Conservation (phyloP, 495 filamentous ascomycete genomes). For the Podospora fimiseda region DNA sequence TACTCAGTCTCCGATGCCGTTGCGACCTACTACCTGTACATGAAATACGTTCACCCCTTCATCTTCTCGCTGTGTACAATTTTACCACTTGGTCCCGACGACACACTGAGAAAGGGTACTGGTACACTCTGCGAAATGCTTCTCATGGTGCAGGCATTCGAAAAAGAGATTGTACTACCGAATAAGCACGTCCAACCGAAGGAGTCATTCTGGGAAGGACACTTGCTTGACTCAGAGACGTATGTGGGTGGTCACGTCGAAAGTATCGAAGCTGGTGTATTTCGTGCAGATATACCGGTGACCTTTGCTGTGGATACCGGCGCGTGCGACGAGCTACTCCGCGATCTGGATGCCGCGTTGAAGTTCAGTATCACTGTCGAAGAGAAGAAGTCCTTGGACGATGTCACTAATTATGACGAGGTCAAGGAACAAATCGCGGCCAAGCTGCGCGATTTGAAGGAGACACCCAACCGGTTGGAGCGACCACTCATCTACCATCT, state of each 20-base stretch:
- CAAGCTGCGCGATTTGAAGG: conserved; percentile 65
- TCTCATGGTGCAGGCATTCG: conserved; percentile 95
- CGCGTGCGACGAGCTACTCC: conserved; percentile 81
- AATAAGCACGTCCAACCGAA: conserved; percentile 92
- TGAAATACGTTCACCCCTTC: conserved; percentile 99
- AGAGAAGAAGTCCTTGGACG: conserved; percentile 87
- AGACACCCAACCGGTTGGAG: conserved; percentile 74
- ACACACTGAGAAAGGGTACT: conserved; percentile 89
- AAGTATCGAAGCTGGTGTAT: conserved; percentile 98
- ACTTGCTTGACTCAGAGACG: conserved; percentile 91
- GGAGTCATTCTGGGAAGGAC: conserved; percentile 94
- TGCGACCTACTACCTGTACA: conserved; percentile 98
- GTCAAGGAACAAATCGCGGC: conserved; percentile 77
- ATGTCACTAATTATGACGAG: conserved; percentile 89
- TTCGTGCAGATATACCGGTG: conserved; percentile 89
- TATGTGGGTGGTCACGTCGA: conserved; percentile 99
- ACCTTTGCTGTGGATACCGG: conserved; percentile 82
- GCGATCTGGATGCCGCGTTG: conserved; percentile 83
- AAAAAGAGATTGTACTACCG: conserved; percentile 83
- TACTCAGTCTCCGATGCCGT: conserved; percentile 99
- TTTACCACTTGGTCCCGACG: conserved; percentile 86
- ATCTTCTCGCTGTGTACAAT: conserved; percentile 98
- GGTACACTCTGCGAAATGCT: conserved; percentile 98
- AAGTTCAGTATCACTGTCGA: conserved; percentile 90
- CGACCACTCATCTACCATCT: conserved; percentile 93